Evolutionary conservation across 169 alveolate species (phyloP).

Genomic region (Plasmodium gonderi): DNA sequence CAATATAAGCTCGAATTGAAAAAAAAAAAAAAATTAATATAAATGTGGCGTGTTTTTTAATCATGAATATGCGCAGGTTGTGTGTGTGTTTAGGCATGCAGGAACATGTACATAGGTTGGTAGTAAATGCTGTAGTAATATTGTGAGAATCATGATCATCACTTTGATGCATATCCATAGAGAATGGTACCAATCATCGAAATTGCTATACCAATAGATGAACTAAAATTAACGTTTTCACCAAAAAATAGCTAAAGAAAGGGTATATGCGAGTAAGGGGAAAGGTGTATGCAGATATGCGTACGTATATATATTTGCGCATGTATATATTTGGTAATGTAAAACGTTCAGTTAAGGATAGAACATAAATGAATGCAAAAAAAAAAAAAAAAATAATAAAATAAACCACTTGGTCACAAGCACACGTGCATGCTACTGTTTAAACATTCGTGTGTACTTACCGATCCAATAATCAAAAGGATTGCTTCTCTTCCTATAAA

Average conservation of each 20-base stretch:
- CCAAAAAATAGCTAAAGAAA: conserved; percentile 47
- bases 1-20: conserved; percentile 7
- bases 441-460: background rate
- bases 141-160: background rate
- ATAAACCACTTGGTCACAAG: background rate
- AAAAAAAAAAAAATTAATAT: too few relatives aligned
- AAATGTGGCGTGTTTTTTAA: too few relatives aligned
- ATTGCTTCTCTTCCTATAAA: conserved; percentile 71
- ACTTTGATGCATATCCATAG: conserved; percentile 62
- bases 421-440: background rate
- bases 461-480: conserved; percentile 66
- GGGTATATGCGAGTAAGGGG: background rate
- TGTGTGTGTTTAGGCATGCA: background rate
- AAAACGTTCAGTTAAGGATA: background rate
- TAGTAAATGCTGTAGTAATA: background rate
- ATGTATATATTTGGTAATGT: background rate
- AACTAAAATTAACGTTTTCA: conserved; percentile 43
- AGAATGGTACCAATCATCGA: conserved; percentile 69
- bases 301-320: background rate
- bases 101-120: background rate
- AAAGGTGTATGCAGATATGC: background rate
- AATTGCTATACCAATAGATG: conserved; percentile 66
- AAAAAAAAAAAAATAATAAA: background rate
- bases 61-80: background rate
- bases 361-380: background rate